Percentiles rank a stretch among this genome's conserved stretches.
These are phyloP conservation scores for Cryptosporidium canis DNA, from an alignment of 169 alveolate species.

Conservation along the genomic window DNA sequence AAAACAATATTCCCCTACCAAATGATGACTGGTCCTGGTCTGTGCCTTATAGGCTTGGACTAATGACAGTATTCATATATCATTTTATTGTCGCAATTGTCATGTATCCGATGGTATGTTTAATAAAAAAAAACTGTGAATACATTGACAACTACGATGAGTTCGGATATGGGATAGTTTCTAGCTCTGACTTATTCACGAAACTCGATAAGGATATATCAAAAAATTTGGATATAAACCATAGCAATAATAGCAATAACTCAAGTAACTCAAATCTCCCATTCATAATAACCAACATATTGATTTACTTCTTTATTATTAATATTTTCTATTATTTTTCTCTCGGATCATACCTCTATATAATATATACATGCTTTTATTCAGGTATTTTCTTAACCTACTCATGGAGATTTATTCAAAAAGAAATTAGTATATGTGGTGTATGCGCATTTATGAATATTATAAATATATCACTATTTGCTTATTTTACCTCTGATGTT, in stretches of 20 bases:
- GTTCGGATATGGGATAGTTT: neutral
- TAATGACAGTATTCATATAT: neutral
- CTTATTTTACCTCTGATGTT: neutral
- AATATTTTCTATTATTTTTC: constrained; percentile 50
- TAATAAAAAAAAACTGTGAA: neutral
- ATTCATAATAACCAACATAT: constrained; percentile 29
- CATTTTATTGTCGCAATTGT: constrained; percentile 30
- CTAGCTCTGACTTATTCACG: neutral
- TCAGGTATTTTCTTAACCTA: constrained; percentile 20
- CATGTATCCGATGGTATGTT: constrained; percentile 39
- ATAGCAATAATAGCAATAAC: neutral
- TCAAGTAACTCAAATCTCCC: constrained; percentile 2
- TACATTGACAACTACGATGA: neutral
- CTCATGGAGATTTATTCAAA: constrained; percentile 21
- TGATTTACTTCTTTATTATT: constrained; percentile 35
- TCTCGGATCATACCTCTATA: neutral
- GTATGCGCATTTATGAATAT: constrained; percentile 6
- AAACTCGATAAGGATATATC: neutral
- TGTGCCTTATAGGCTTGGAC: constrained; percentile 8
- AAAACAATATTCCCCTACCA: neutral
- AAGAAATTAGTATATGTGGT: constrained; percentile 6
- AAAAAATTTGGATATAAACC: neutral
- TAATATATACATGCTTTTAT: constrained; percentile 26
- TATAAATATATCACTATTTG: neutral
- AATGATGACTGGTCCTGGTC: constrained; percentile 9